phyloP scores from a whole-genome alignment of 23 red algal genomes.

The Gracilaria vermiculophylla region DNA sequence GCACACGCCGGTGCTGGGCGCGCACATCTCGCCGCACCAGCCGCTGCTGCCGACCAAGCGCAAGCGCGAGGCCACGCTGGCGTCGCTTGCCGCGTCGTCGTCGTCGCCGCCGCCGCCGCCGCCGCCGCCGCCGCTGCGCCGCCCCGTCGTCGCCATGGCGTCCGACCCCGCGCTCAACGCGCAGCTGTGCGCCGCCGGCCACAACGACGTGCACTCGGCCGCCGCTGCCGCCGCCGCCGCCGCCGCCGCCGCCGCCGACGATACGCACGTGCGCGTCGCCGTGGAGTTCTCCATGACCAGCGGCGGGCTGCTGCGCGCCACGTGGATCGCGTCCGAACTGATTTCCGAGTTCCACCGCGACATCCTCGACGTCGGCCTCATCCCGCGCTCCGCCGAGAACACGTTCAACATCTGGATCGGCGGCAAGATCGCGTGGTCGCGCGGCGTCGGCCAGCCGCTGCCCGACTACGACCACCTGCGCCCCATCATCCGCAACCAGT shows the following conservation, averaged over 20 bases:
- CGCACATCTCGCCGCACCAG: constrained; percentile 13
- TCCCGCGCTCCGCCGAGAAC: constrained; percentile 34
- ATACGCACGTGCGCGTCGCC: constrained; percentile 23
- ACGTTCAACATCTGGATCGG: constrained; percentile 69
- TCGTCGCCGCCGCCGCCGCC: background rate
- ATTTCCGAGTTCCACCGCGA: constrained; percentile 57
- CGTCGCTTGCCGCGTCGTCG: background rate
- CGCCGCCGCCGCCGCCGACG: background rate
- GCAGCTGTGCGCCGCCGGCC: background rate
- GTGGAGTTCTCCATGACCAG: constrained; percentile 65
- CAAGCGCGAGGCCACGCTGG: constrained; percentile 32
- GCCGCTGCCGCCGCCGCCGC: too few relatives aligned
- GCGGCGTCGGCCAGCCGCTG: constrained; percentile 44
- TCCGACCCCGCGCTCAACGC: background rate
- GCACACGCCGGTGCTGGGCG: background rate
- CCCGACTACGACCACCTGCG: constrained; percentile 63
- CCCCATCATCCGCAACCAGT: constrained; percentile 57
- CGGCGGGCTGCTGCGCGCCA: constrained; percentile 46
- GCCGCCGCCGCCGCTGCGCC: background rate
- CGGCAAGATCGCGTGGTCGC: constrained; percentile 59
- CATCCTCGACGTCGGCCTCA: constrained; percentile 37
- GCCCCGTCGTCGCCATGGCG: background rate
- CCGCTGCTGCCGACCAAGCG: constrained; percentile 26
- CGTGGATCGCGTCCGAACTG: constrained; percentile 57
- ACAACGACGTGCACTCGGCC: too few relatives aligned